Percentiles rank a stretch among this genome's conserved stretches.
phyloP scores from a whole-genome alignment of 2,329 filamentous ascomycete genomes.

The Xylariomycetidae sp. region DNA sequence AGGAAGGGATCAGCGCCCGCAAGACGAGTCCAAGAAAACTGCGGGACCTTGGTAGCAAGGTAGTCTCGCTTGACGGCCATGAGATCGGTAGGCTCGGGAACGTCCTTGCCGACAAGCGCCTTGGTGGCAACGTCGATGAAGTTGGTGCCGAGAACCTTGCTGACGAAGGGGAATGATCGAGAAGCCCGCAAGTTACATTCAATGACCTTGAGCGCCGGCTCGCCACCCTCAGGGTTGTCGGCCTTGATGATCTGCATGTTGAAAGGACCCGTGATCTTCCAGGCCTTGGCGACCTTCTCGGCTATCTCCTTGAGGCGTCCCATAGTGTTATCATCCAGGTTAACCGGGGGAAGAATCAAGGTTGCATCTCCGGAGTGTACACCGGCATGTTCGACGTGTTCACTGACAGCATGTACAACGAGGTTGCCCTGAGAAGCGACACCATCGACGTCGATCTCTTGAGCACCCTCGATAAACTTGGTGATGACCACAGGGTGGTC shows the following conservation, averaged over 20 bases:
- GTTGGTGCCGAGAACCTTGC: slow-evolving; percentile 93
- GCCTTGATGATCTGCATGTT: slow-evolving; percentile 99
- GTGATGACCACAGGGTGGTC: slow-evolving; percentile 98
- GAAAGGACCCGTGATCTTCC: slow-evolving; percentile 96
- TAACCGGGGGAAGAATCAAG: slow-evolving; percentile 79
- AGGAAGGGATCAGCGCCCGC: slow-evolving; percentile 96
- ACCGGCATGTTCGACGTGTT: slow-evolving; percentile 95
- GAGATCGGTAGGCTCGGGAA: slow-evolving; percentile 78
- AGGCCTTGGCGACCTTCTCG: slow-evolving; percentile 91
- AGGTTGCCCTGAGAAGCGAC: slow-evolving; percentile 83
- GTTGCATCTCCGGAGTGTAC: slow-evolving; percentile 98
- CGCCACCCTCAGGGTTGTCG: slow-evolving; percentile 65
- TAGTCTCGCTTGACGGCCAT: slow-evolving; percentile 90
- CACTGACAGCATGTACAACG: slow-evolving; percentile 84
- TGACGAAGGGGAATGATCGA: slow-evolving; percentile 96
- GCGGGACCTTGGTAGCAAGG: slow-evolving; percentile 93
- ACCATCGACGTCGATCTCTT: slow-evolving; percentile 95
- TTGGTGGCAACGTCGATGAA: slow-evolving; percentile 95
- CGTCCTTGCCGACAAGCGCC: slow-evolving; percentile 77
- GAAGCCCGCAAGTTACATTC: slow-evolving; percentile 97
- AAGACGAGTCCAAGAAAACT: slow-evolving; percentile 98
- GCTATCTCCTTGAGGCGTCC: slow-evolving; percentile 91
- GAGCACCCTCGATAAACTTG: slow-evolving; percentile 94
- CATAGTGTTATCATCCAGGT: slow-evolving; percentile 71
- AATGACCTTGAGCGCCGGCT: slow-evolving; percentile 84